Conservation (phyloP, 129 eudicot species). For the Helianthus annuus region HanXRQr2.0-SUNRISE NC_035435.2:143808804-143809303, state of each 20-base stretch:
- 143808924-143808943: too few species aligned
- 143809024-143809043: conserved; percentile 10
- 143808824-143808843: too few species aligned
- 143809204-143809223: conserved; percentile 8
- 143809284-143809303: conserved; percentile 88
- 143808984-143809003: too few species aligned
- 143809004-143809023: not conserved
- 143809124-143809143: conserved; percentile 16
- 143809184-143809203: not conserved
- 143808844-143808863: too few species aligned
- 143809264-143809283: conserved; percentile 97
- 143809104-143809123: not conserved
- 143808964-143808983: too few species aligned
- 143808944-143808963: too few species aligned
- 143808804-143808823: too few species aligned
- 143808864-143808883: too few species aligned
- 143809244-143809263: conserved; percentile 95
- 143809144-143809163: conserved; percentile 7
- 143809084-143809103: not conserved
- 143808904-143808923: too few species aligned
- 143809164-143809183: not conserved
- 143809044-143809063: conserved; percentile 6
- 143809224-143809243: conserved; percentile 28
- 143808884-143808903: too few species aligned
- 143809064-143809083: not conserved